Evolutionary conservation across 306 rosid species (phyloP).

Genomic region (Canavalia ensiformis): DNA sequence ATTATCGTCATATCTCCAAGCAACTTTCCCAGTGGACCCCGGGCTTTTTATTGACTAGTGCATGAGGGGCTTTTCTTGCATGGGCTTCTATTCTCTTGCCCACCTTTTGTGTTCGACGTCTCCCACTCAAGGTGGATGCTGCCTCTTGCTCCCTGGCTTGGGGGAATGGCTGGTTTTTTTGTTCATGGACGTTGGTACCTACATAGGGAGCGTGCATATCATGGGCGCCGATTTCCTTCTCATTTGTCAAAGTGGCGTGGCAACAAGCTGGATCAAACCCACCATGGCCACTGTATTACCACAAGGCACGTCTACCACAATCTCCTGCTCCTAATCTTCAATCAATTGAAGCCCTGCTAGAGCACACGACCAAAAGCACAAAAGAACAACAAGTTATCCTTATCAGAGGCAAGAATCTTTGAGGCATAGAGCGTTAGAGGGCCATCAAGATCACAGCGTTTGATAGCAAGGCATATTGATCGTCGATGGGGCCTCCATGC

Average conservation of each 20-base stretch:
- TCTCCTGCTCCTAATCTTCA: conserved; percentile 96
- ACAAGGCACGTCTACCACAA: conserved; percentile 95
- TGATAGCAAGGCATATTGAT: conserved; percentile 78
- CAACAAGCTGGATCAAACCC: conserved; percentile 86
- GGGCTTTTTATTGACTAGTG: too few species aligned
- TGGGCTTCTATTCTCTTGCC: too few species aligned
- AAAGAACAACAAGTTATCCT: conserved; percentile 73
- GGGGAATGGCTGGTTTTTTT: too few species aligned
- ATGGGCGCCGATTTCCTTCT: conserved; percentile 92
- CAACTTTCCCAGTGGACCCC: too few species aligned
- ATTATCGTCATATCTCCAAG: too few species aligned
- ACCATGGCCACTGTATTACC: conserved; percentile 94
- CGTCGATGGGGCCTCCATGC: conserved; percentile 97
- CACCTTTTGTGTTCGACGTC: too few species aligned
- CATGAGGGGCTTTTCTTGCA: too few species aligned
- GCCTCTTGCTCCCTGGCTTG: too few species aligned
- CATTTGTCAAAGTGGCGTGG: conserved; percentile 91
- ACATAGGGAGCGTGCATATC: too few species aligned
- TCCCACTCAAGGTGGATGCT: too few species aligned
- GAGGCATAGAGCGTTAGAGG: conserved; percentile 97
- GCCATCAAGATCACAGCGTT: conserved; percentile 87
- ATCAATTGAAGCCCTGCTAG: conserved; percentile 81
- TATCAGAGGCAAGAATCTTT: conserved; percentile 94
- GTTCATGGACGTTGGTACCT: too few species aligned
- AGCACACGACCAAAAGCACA: conserved; percentile 89